Percentiles rank a stretch among this genome's conserved stretches.
Evolutionary conservation across 129 eudicot genomes (phyloP).

Genomic region (Erigeron canadensis): DNA sequence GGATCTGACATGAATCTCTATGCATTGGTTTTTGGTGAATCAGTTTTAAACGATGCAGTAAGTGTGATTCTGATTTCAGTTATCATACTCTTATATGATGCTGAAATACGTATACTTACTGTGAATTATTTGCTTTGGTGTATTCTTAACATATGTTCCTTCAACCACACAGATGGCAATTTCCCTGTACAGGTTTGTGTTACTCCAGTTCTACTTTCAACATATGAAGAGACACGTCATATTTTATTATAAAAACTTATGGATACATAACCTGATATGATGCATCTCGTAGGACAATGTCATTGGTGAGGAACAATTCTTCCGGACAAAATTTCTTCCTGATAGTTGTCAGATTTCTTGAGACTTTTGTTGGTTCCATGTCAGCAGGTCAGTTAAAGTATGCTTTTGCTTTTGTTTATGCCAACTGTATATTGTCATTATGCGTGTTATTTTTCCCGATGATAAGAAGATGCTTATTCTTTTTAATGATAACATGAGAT

Average conservation of each 20-base stretch:
- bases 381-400: constrained; percentile 71
- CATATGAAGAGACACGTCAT: constrained; percentile 17
- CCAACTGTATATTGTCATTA: background rate
- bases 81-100: constrained; percentile 18
- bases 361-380: constrained; percentile 97
- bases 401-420: background rate
- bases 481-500: background rate
- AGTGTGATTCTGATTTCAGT: constrained; percentile 35
- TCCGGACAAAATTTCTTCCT: constrained; percentile 70
- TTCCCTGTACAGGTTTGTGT: constrained; percentile 84
- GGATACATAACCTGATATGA: constrained; percentile 15
- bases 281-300: constrained; percentile 70
- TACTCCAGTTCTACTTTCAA: constrained; percentile 17
- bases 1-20: constrained; percentile 90
- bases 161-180: constrained; percentile 82
- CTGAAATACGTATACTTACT: background rate
- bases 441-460: constrained; percentile 1
- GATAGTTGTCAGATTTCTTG: constrained; percentile 82
- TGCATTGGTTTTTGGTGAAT: constrained; percentile 98
- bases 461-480: constrained; percentile 2
- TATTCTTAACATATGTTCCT: constrained; percentile 25
- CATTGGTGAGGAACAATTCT: constrained; percentile 76
- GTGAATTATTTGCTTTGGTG: constrained; percentile 28
- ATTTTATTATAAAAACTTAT: constrained; percentile 4
- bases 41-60: constrained; percentile 98